Base-by-base conservation (phyloP, 805 yeast species). In the Yarrowia sp. region DNA sequence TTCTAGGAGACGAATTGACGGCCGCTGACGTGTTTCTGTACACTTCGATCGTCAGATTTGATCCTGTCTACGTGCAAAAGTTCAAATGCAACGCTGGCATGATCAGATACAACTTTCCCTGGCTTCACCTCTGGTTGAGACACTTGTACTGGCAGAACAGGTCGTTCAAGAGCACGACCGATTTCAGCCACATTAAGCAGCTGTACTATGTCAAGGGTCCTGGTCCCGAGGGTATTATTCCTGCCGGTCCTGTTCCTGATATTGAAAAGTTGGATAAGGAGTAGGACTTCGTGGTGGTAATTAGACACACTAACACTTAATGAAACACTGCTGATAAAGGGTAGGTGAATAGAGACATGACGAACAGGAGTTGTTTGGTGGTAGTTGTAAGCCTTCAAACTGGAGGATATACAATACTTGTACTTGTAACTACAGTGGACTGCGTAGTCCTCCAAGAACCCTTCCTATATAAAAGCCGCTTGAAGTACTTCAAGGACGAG, bases 11-110 rank as follows among this genome's bases (percentile, higher is more conserved):
- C 68, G 79, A 77, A 50, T 79, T 94, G 67, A 93, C 98, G 1
- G 97, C 94, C 79, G 96, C 96, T 6, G 98, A 94, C 76, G 82
- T 94, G 68, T 84, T 98, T 71, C 84, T 94, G 63, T 94, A 80
- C 80, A 87, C 97, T 20, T 93, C 98, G 1, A 87, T 94, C 68
- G 82, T 92, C 52, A 85, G 99, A 73, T 94, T 94, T 74, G 98
- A 94, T 76, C 90, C 96, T 0, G 96, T 92, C 20, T 94, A 94
- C 75, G 94, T 89, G 67, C 97, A 92, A 78, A 98, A 93, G 77
- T 95, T 94, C 85, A 95, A 94, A 79, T 91, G 97, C 78, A 94
- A 94, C 77, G 77, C 91, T 70, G 87, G 87, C 53, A 89, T 87
- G 82, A 89, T 94, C 73, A 85, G 97, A 75, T 76, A 74, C 50